Conservation (phyloP, 768 basidiomycete genomes). For the Lentinula boryana region DNA sequence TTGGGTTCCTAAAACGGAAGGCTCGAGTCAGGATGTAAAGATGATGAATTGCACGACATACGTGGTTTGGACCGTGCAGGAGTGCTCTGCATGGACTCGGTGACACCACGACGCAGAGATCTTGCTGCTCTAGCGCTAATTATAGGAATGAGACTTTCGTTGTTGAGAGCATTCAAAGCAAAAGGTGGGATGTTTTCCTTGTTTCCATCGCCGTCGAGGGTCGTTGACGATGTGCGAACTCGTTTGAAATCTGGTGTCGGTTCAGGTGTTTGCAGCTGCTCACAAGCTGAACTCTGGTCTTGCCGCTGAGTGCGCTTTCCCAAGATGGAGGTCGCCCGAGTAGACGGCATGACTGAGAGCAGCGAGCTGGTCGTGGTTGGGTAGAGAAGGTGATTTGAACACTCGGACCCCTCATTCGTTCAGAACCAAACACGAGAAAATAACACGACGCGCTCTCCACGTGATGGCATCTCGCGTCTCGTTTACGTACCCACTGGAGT, state of each 20-base stretch:
- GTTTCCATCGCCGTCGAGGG: slow-evolving; percentile 53
- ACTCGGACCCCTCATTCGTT: slow-evolving; percentile 10
- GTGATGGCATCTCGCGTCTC: slow-evolving; percentile 28
- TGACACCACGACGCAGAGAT: slow-evolving; percentile 29
- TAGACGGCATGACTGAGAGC: slow-evolving; percentile 30
- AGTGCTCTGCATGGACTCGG: slow-evolving; percentile 22
- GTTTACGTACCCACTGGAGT: background rate
- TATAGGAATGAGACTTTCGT: slow-evolving; percentile 22
- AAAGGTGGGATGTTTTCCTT: slow-evolving; percentile 79
- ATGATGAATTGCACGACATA: slow-evolving; percentile 21
- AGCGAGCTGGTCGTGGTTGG: slow-evolving; percentile 9
- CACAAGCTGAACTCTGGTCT: slow-evolving; percentile 19
- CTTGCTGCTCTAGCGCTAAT: slow-evolving; percentile 31
- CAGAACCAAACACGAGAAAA: slow-evolving; percentile 20
- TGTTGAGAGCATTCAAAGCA: slow-evolving; percentile 28
- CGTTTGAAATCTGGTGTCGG: slow-evolving; percentile 64
- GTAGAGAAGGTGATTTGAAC: slow-evolving; percentile 7
- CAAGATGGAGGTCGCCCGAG: slow-evolving; percentile 39
- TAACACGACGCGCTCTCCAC: slow-evolving; percentile 34
- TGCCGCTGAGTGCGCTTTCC: slow-evolving; percentile 43
- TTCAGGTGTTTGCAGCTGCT: slow-evolving; percentile 52
- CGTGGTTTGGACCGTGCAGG: slow-evolving; percentile 40
- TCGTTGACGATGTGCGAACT: slow-evolving; percentile 37
- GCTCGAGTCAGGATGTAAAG: background rate
- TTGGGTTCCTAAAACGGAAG: background rate